Conservation (phyloP, 352 stramenopile species). For the Pythium plurisporium region DNA sequence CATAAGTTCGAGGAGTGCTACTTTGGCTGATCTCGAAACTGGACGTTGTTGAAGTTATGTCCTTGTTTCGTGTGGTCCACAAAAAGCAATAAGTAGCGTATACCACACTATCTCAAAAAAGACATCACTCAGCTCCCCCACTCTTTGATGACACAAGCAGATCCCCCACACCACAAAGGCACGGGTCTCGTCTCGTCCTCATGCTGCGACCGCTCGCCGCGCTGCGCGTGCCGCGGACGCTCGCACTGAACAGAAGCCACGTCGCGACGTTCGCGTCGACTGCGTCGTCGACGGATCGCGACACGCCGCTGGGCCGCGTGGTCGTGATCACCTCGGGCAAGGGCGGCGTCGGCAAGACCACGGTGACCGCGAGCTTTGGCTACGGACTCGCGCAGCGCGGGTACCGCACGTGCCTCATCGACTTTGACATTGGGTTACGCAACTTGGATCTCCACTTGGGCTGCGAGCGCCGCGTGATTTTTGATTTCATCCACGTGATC, state of each 20-base stretch:
- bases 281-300: not conserved
- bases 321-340: conserved; percentile 92
- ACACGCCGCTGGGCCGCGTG: conserved; percentile 47
- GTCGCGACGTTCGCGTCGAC: conserved; percentile 1
- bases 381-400: conserved; percentile 82
- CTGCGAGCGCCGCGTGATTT: conserved; percentile 91
- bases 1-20: too few species aligned
- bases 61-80: too few species aligned
- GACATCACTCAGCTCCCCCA: too few species aligned
- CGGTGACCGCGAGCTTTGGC: conserved; percentile 82
- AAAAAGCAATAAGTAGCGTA: too few species aligned
- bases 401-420: conserved; percentile 88
- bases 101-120: too few species aligned
- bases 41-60: too few species aligned
- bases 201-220: conserved; percentile 2
- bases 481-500: conserved; percentile 94
- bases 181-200: too few species aligned
- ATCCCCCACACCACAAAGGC: too few species aligned
- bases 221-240: not conserved
- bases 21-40: too few species aligned
- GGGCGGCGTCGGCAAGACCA: conserved; percentile 92
- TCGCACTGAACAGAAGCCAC: not conserved
- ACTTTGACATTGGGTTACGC: conserved; percentile 93
- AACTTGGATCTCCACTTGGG: conserved; percentile 92
- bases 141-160: too few species aligned